These are phyloP conservation scores for Stellera chamaejasme DNA, from an alignment of 345 rosid genomes.

Conservation along the genomic window DNA sequence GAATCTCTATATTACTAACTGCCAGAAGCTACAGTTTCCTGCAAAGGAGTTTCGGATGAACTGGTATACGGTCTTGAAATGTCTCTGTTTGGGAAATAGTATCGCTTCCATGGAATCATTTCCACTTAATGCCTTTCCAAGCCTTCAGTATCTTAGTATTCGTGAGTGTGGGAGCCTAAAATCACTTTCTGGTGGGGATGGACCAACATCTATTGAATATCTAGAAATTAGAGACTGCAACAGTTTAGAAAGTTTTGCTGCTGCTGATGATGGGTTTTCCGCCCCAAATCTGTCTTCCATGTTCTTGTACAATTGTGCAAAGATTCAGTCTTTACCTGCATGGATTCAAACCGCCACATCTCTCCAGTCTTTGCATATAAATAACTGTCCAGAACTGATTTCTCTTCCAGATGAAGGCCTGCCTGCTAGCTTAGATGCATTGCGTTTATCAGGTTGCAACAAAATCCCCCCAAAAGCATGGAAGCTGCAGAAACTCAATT, in stretches of 20 bases:
- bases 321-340: constrained; percentile 9
- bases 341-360: constrained; percentile 8
- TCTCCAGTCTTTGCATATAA: constrained; percentile 15
- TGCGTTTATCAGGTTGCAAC: constrained; percentile 8
- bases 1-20: too few relatives aligned
- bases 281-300: constrained; percentile 6
- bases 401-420: constrained; percentile 9
- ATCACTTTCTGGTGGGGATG: too few relatives aligned
- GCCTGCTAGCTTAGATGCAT: constrained; percentile 8
- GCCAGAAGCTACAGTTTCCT: too few relatives aligned
- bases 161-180: background rate
- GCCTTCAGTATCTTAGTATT: too few relatives aligned
- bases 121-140: too few relatives aligned
- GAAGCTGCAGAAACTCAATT: constrained; percentile 8
- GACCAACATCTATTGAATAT: too few relatives aligned
- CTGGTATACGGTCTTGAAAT: too few relatives aligned
- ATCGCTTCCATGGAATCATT: background rate
- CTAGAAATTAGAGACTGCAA: constrained; percentile 1
- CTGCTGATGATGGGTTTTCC: constrained; percentile 2
- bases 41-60: too few relatives aligned
- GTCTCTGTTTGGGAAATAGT: too few relatives aligned
- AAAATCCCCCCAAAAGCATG: constrained; percentile 6
- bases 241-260: background rate
- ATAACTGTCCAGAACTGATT: constrained; percentile 10
- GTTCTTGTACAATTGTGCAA: constrained; percentile 4